A percentile compares a stretch with the other conserved stretches of the same genome.
phyloP scores from a whole-genome alignment of 2,329 filamentous ascomycete genomes.

The Helotiales sp. region DNA sequence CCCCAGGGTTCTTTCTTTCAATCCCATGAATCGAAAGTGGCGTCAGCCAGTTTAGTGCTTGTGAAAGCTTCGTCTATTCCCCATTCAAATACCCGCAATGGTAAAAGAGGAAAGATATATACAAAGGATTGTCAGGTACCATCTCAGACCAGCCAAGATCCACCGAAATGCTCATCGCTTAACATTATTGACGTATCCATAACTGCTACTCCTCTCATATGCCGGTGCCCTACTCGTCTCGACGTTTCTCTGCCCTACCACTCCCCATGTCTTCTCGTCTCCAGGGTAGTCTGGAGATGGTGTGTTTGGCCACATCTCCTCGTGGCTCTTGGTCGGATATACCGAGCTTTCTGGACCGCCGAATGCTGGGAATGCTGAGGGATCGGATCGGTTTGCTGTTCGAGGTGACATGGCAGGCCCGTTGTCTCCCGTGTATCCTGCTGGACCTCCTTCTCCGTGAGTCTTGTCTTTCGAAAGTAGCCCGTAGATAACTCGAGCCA shows the following conservation, averaged over 20 bases:
- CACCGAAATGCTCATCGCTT: constrained; percentile 9
- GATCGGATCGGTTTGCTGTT: constrained; percentile 12
- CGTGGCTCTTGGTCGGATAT: constrained; percentile 8
- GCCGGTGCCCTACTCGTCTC: constrained; percentile 22
- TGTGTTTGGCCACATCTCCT: constrained; percentile 14
- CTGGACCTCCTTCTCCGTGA: constrained; percentile 57
- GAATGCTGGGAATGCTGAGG: constrained; percentile 25
- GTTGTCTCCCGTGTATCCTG: constrained; percentile 28
- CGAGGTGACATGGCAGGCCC: constrained; percentile 14
- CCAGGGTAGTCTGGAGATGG: neutral
- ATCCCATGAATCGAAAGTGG: neutral
- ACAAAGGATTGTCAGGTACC: neutral
- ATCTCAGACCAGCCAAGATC: neutral
- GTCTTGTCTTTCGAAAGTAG: constrained; percentile 60
- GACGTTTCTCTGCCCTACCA: constrained; percentile 21
- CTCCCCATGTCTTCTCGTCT: constrained; percentile 25
- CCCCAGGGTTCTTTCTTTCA: neutral
- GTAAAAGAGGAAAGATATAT: neutral
- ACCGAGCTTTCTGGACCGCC: constrained; percentile 21
- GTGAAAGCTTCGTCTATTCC: neutral
- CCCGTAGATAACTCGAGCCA: constrained; percentile 64
- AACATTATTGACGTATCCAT: constrained; percentile 27
- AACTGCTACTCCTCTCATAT: constrained; percentile 26
- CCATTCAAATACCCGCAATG: neutral
- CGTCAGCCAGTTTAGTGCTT: neutral